Evolutionary conservation across 2,329 filamentous ascomycete species (phyloP), one percentile per base, ranked within the genome.

Genomic region (Phialophora expanda): DNA sequence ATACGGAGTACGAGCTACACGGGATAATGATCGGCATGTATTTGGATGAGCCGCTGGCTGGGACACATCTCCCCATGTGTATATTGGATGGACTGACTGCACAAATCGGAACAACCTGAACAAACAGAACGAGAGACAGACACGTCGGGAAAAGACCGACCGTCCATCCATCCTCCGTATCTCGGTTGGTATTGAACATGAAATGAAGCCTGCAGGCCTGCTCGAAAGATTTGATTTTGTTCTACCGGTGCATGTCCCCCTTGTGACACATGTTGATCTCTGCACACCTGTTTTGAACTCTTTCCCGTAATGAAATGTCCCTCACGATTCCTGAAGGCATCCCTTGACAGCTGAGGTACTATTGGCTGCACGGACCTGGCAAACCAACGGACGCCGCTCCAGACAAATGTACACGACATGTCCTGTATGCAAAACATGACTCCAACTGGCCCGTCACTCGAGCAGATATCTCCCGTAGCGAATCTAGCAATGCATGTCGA

Each of bases 401-500:
- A 44, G 38, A n/a, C 38, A 44, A 44, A 44, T 44, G 38, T 44
- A 44, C 38, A 44, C n/a, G n/a, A 6, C 38, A 44, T 44, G 38
- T 44, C 17, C 17, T n/a, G 14, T 44, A 44, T 44, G 6, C 38
- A 44, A 44, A 41, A 44, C 38, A 44, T 44, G 38, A 3, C 5
- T 44, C 38, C 38, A 44, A 44, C 38, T 20, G 4, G 38, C 0
- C 0, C 38, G 14, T 44, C 38, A 20, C 17, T 17, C 8, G 38
- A 44, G 38, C 38, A 44, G 17, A n/a, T n/a, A 44, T 44, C 38
- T 8, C 9, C 12, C n/a, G 20, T 28, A 56, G 14, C 28, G 22
- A 51, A 28, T 17, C 24, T 51, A 61, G 54, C 69, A 71, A 26
- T 46, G 60, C 71, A 73, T 71, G 32, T 72, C 64, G 61, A 71